Evolutionary conservation across 1,284 basidiomycete genomes (phyloP).

Genomic region (Fomitopsis schrenkii): DNA sequence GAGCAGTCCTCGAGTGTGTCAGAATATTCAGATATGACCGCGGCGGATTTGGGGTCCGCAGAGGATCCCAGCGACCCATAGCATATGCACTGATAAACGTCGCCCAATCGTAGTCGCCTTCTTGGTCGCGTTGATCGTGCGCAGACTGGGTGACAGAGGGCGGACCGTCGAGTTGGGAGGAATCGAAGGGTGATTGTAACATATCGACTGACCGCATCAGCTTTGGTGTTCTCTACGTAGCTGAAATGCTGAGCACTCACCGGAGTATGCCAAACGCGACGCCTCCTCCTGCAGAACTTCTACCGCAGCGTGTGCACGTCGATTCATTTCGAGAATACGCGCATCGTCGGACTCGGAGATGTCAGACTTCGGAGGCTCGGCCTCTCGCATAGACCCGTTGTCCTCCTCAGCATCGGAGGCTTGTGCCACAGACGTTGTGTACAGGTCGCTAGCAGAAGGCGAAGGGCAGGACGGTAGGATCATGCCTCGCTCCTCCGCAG

Average conservation of each 20-base stretch:
- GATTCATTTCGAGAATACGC: conserved; percentile 25
- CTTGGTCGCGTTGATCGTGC: conserved; percentile 16
- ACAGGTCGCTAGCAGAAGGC: conserved; percentile 15
- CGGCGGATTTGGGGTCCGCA: conserved; percentile 68
- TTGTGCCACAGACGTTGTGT: conserved; percentile 10
- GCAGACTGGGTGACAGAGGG: conserved; percentile 17
- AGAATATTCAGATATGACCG: conserved; percentile 28
- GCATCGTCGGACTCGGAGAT: conserved; percentile 14
- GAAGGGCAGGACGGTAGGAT: conserved; percentile 22
- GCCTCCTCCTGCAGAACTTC: conserved; percentile 26
- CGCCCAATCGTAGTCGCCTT: conserved; percentile 63
- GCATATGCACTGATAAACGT: conserved; percentile 77
- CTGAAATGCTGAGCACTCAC: conserved; percentile 13
- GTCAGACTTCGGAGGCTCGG: not conserved
- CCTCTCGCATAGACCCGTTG: not conserved
- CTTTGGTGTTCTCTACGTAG: not conserved
- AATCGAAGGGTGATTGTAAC: conserved; percentile 27
- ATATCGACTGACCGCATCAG: conserved; percentile 15
- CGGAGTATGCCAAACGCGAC: conserved; percentile 23
- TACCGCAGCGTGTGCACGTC: conserved; percentile 23
- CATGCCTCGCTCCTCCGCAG: conserved; percentile 23
- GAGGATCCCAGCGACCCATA: conserved; percentile 77
- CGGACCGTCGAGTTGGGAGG: conserved; percentile 23
- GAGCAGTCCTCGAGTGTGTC: conserved; percentile 12
- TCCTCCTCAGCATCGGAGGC: conserved; percentile 6